These are phyloP conservation scores for Gymnopus androsaceus DNA, from an alignment of 1,284 basidiomycete species.

Conservation along the genomic window DNA sequence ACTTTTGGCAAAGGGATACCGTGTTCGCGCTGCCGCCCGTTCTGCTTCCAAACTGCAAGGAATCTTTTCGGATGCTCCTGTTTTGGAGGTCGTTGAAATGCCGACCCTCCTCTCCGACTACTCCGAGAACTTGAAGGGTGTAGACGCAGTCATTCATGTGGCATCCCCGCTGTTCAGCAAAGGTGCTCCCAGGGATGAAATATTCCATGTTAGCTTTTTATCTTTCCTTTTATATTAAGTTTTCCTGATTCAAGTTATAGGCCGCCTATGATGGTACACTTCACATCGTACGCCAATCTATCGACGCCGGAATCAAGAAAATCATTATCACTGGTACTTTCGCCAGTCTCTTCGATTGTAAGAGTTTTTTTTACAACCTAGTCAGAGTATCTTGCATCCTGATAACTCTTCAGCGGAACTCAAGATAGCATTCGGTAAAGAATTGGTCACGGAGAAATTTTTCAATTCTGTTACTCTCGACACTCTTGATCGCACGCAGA, in stretches of 20 bases:
- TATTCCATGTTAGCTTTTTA: not conserved
- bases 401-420: constrained; percentile 6
- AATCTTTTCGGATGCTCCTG: constrained; percentile 5
- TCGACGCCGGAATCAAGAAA: constrained; percentile 33
- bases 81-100: constrained; percentile 4
- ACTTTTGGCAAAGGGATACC: constrained; percentile 11
- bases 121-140: constrained; percentile 30
- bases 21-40: constrained; percentile 13
- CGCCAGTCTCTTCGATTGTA: constrained; percentile 28
- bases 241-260: not conserved
- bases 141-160: constrained; percentile 11
- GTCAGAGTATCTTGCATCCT: not conserved
- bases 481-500: constrained; percentile 17
- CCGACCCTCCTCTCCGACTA: constrained; percentile 33
- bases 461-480: constrained; percentile 24
- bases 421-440: constrained; percentile 8
- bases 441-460: constrained; percentile 8
- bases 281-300: constrained; percentile 33
- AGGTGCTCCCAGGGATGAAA: not conserved
- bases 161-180: constrained; percentile 7
- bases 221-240: not conserved
- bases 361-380: constrained; percentile 1
- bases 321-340: constrained; percentile 35
- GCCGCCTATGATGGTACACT: constrained; percentile 28
- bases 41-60: constrained; percentile 4